Conservation (phyloP, 1,284 basidiomycete species). For the Heterobasidion occidentale region DNA sequence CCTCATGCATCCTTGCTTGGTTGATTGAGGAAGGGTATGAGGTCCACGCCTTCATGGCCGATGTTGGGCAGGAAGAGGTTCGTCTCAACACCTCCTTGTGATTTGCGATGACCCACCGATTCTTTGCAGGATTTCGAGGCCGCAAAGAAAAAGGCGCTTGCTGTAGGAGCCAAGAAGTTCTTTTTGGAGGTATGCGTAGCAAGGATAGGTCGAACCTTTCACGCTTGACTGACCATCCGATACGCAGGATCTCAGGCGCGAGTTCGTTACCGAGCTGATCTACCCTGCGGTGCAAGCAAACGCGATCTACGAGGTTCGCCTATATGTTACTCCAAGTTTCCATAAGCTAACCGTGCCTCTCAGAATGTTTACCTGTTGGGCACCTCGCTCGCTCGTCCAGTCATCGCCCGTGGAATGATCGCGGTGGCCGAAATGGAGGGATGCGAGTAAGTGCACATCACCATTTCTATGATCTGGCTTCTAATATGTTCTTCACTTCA, state of each 20-base stretch:
- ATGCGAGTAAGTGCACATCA: slow-evolving; percentile 68
- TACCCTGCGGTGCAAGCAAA: slow-evolving; percentile 98
- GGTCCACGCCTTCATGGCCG: slow-evolving; percentile 97
- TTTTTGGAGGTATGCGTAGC: slow-evolving; percentile 63
- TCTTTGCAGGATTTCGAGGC: slow-evolving; percentile 81
- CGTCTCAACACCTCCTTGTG: slow-evolving; percentile 9
- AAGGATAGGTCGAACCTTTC: background rate
- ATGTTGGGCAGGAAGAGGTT: slow-evolving; percentile 97
- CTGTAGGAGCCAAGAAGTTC: slow-evolving; percentile 93
- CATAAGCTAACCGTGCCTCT: background rate
- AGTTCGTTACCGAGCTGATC: slow-evolving; percentile 96
- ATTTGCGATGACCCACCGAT: slow-evolving; percentile 5
- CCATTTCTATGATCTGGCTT: background rate
- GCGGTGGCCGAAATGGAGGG: slow-evolving; percentile 84
- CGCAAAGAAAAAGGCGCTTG: slow-evolving; percentile 86
- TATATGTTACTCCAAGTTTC: background rate
- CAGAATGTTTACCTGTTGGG: slow-evolving; percentile 97
- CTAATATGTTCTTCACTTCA: slow-evolving; percentile 21
- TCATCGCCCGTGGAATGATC: slow-evolving; percentile 99
- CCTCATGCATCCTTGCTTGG: slow-evolving; percentile 95
- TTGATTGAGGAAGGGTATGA: slow-evolving; percentile 97
- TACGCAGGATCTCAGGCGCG: slow-evolving; percentile 81
- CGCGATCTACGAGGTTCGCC: slow-evolving; percentile 91
- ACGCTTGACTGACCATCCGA: background rate
- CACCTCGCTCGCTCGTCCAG: slow-evolving; percentile 95